Evolutionary conservation across 2,329 filamentous ascomycete genomes (phyloP).

Genomic region (Fusarium sp.): DNA sequence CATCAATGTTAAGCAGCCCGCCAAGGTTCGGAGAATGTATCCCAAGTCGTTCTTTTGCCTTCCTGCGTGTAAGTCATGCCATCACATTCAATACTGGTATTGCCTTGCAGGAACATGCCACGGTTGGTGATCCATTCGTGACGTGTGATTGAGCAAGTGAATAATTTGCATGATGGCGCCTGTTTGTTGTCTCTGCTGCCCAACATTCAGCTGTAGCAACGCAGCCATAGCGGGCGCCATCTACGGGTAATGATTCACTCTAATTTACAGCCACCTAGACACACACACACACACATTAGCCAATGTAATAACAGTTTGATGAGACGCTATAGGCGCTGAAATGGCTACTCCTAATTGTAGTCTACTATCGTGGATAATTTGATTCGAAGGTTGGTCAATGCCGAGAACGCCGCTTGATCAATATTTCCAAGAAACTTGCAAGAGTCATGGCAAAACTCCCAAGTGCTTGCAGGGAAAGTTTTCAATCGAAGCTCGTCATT

Average conservation of each 20-base stretch:
- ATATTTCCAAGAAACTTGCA: conserved; percentile 17
- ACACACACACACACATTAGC: not conserved
- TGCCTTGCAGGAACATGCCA: not conserved
- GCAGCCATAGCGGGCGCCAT: conserved; percentile 23
- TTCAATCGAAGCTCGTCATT: conserved; percentile 25
- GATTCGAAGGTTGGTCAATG: conserved; percentile 6
- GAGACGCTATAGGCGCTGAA: conserved; percentile 17
- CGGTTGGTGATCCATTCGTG: not conserved
- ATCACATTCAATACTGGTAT: not conserved
- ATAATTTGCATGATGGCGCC: conserved; percentile 11
- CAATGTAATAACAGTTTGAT: not conserved
- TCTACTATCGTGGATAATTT: not conserved
- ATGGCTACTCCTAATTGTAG: not conserved
- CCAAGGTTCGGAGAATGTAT: conserved; percentile 13
- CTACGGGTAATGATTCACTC: conserved; percentile 27
- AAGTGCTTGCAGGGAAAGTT: conserved; percentile 23
- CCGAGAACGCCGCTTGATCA: conserved; percentile 15
- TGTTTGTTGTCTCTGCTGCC: conserved; percentile 15
- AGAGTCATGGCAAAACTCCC: conserved; percentile 22
- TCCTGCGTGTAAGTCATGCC: not conserved
- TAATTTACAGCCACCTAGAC: conserved; percentile 14
- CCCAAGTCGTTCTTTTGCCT: not conserved
- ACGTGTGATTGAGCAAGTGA: not conserved
- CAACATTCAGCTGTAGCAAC: conserved; percentile 27
- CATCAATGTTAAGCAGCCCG: not conserved